phyloP scores from a whole-genome alignment of 306 rosid genomes.

The Senna siamea region DNA sequence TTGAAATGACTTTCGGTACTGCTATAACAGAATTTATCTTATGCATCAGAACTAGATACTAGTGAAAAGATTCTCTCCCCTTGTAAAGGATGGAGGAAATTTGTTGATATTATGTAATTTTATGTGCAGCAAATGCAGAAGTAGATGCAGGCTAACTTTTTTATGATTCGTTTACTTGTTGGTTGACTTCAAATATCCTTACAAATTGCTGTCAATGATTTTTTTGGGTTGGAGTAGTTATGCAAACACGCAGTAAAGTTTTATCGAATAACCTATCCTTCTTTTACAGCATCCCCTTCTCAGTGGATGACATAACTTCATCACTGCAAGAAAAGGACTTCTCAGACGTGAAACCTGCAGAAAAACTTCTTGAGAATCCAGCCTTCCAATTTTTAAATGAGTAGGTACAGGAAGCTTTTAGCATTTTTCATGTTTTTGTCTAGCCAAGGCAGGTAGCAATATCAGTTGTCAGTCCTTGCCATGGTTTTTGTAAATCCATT shows the following conservation, averaged over 20 bases:
- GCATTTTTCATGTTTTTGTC: conserved; percentile 13
- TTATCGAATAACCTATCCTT: conserved; percentile 12
- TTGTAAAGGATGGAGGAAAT: background rate
- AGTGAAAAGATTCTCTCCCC: background rate
- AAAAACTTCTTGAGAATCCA: conserved; percentile 67
- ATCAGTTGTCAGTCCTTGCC: conserved; percentile 44
- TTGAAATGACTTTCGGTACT: background rate
- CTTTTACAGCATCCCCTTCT: conserved; percentile 81
- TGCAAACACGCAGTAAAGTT: conserved; percentile 8
- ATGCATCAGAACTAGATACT: conserved; percentile 2
- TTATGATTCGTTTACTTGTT: background rate
- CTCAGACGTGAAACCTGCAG: conserved; percentile 68
- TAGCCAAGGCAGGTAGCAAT: conserved; percentile 36
- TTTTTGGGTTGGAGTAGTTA: background rate
- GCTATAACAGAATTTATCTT: background rate
- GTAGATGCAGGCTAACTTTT: background rate
- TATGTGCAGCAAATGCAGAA: conserved; percentile 24
- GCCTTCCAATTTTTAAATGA: conserved; percentile 81
- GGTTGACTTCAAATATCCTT: background rate
- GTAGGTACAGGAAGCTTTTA: conserved; percentile 50
- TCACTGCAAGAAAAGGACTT: conserved; percentile 75
- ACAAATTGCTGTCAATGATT: conserved; percentile 4
- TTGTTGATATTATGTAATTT: conserved; percentile 8
- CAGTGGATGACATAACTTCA: conserved; percentile 83
- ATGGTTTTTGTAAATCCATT: conserved; percentile 52